Evolutionary conservation across 768 basidiomycete genomes (phyloP), one percentile per base, ranked within the genome.

Genomic region (Favolaschia claudopus): DNA sequence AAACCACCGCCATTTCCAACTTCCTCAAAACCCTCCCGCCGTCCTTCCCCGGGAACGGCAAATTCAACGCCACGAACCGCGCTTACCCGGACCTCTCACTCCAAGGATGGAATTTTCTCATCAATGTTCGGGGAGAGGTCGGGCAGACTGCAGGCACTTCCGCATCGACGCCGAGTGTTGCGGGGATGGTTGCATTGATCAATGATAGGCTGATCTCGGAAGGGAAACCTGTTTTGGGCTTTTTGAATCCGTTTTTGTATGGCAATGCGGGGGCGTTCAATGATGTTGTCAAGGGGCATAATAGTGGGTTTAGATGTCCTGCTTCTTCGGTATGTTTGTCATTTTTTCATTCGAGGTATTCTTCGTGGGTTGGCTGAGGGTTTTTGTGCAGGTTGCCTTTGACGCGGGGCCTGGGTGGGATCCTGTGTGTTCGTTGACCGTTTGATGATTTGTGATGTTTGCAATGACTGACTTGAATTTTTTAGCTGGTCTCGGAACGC

Each of bases 151-250:
- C 55, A 1, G 84, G 83, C 31, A 84, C 83, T 5, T 82, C 81
- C 12, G 76, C 76, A 2, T 32, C 81, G 0, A 43, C 76, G 10
- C 83, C 82, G 2, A 75, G 78, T 2, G 78, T 85, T 55, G 75
- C 80, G 0, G 72, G 72, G 32, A 68, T 82, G 47, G 66, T 82
- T 19, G 69, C 78, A 4, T 73, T 82, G 64, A 63, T 83, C 34
- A 81, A 82, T 39, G 78, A 82, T 28, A 76, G 73, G 1, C 74
- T 77, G 19, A 40, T 78, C 25, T 67, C 55, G 3, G 70, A 64
- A 0, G 71, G 72, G 0, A 71, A 70, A 40, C 43, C 63, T 17
- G 10, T 74, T 14, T 64, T 82, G 5, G 79, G 80, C 1, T 79
- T 79, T 43, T 34, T 46, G 28, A 45, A 39, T 38, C 45, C 55